Conservation (phyloP, 2,329 filamentous ascomycete species). For the Diatrype stigma region DNA sequence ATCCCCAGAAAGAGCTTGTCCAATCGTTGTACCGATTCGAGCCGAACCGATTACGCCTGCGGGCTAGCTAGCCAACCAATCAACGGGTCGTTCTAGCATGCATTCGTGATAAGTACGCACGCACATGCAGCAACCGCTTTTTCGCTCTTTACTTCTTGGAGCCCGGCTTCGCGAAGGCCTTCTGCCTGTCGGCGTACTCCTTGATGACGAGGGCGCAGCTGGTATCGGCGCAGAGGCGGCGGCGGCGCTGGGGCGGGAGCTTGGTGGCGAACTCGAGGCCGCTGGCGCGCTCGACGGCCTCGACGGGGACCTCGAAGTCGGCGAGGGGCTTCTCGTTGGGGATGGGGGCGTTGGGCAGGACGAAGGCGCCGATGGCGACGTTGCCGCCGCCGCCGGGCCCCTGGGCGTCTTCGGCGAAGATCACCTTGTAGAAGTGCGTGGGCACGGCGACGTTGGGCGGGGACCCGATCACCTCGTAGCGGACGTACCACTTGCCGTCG, state of each 20-base stretch:
- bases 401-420: conserved; percentile 83
- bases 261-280: conserved; percentile 87
- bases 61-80: too few species aligned
- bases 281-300: conserved; percentile 86
- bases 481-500: conserved; percentile 93
- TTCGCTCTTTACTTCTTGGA: conserved; percentile 4
- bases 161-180: conserved; percentile 47
- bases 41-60: too few species aligned
- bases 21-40: too few species aligned
- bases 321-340: conserved; percentile 79
- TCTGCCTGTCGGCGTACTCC: conserved; percentile 66
- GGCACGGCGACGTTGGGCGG: conserved; percentile 94
- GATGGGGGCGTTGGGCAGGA: conserved; percentile 87
- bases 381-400: conserved; percentile 44
- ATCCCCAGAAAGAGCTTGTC: too few species aligned
- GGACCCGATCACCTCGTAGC: conserved; percentile 90
- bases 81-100: too few species aligned
- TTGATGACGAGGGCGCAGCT: conserved; percentile 77
- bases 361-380: conserved; percentile 89
- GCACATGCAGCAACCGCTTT: too few species aligned
- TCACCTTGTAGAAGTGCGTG: conserved; percentile 99
- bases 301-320: conserved; percentile 93
- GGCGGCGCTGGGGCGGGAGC: conserved; percentile 68
- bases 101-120: too few species aligned
- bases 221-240: conserved; percentile 81